Evolutionary conservation across 2,329 filamentous ascomycete genomes (phyloP), one percentile per base, ranked within the genome.

Genomic region (Endocalyx cinctus): DNA sequence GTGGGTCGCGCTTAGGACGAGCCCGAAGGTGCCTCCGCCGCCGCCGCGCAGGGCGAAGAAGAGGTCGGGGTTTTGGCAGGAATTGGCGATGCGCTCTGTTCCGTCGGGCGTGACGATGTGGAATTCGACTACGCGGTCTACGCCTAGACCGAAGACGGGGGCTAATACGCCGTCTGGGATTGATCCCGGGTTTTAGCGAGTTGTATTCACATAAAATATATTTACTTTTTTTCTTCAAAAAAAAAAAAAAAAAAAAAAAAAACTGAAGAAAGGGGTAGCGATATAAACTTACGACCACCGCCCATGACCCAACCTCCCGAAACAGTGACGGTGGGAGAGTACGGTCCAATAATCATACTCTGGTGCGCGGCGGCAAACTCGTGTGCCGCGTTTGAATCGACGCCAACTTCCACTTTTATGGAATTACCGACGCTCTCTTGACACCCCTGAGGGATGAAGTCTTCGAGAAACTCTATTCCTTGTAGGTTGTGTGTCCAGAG

Each of bases 21-120:
- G 56, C 4, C 64, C 72, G 41, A 70, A 77, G 10, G 63, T 72
- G 2, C 69, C 69, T 10, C 63, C 66, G 4, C 72, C 45, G 10
- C 45, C 45, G 20, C 43, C 45, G 28, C 43, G 37, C 17, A 48
- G 29, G 30, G 45, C 45, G 29, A 40, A 48, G 29, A 44, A 46
- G 14, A 48, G 32, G 31, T 77, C 72, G 0, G 54, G 35, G 38
- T 76, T 64, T 13, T 66, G 42, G 3, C 55, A 52, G 2, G 49
- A 57, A 17, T 60, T 64, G 4, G 69, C 70, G 4, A 49, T 61
- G 3, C 70, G 43, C 14, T 64, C 39, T 11, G 55, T 34, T 2
- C 71, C 70, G 25, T 51, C 46, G 0, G 60, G 64, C 5, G 63
- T 66, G 4, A 74, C 55, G 4, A 69, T 57, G 22, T 61, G 52